Evolutionary conservation across 768 basidiomycete species (phyloP).

Genomic region (Kwoniella shandongensis): DNA sequence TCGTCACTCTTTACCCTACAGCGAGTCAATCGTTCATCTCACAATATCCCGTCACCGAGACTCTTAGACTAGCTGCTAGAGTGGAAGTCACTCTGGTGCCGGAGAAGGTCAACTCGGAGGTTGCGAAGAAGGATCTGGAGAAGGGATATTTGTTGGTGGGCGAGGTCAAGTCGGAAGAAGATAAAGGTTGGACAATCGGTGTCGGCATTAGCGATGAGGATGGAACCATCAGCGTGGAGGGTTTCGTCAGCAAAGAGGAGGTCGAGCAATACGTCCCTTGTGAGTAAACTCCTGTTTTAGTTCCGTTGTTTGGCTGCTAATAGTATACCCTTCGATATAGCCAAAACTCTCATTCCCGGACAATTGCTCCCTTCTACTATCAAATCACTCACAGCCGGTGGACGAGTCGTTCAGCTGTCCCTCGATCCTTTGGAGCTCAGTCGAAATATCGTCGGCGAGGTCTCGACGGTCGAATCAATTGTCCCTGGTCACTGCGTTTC

Average conservation of each 20-base stretch:
- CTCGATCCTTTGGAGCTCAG: constrained; percentile 55
- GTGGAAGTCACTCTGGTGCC: constrained; percentile 84
- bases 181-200: constrained; percentile 89
- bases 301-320: background rate
- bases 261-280: constrained; percentile 55
- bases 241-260: constrained; percentile 81
- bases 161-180: constrained; percentile 80
- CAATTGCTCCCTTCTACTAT: constrained; percentile 69
- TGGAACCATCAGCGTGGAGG: constrained; percentile 61
- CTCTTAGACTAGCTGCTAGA: constrained; percentile 43
- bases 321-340: constrained; percentile 16
- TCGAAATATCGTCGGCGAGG: constrained; percentile 65
- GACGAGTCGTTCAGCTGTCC: constrained; percentile 72
- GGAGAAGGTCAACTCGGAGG: constrained; percentile 75
- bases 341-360: constrained; percentile 62
- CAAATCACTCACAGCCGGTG: constrained; percentile 68
- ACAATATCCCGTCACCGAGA: constrained; percentile 50
- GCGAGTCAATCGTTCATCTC: constrained; percentile 58
- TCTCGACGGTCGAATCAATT: constrained; percentile 73
- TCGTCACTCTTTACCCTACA: constrained; percentile 67
- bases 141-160: constrained; percentile 59
- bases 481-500: constrained; percentile 84
- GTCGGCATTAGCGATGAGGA: constrained; percentile 63
- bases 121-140: constrained; percentile 74
- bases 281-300: constrained; percentile 15